phyloP scores from a whole-genome alignment of 83 land plant genomes.

The Picea abies region DNA sequence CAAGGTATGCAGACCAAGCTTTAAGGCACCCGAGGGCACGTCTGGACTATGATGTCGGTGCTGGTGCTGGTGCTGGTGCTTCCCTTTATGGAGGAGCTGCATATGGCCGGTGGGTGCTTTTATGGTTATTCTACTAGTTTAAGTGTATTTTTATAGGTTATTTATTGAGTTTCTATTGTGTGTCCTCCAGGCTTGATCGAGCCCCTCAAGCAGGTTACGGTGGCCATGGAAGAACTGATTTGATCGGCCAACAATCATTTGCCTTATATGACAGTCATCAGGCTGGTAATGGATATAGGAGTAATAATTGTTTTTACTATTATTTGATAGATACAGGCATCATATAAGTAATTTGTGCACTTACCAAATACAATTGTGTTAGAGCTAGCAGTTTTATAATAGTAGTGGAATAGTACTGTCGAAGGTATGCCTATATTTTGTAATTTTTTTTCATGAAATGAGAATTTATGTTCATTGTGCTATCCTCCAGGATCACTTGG shows the following conservation, averaged over 20 bases:
- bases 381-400: not conserved
- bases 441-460: no score
- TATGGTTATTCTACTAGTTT: not conserved
- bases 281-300: not conserved
- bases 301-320: not conserved
- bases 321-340: no score
- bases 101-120: not conserved
- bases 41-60: not conserved
- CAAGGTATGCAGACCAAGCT: not conserved
- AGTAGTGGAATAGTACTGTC: not conserved
- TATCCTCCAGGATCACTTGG: not conserved
- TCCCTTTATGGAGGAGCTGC: constrained; percentile 3
- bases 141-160: not conserved
- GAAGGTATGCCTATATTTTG: not conserved
- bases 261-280: not conserved
- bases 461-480: not conserved
- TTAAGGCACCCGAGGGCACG: constrained; percentile 12
- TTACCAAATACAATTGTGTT: no score
- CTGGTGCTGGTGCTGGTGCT: constrained; percentile 9
- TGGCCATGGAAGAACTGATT: not conserved
- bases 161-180: not conserved
- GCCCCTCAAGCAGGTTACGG: constrained; percentile 4
- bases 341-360: no score
- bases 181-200: not conserved
- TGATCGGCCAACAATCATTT: not conserved